Conservation (phyloP, 352 stramenopile genomes). For the Phytophthora idaei region DNA sequence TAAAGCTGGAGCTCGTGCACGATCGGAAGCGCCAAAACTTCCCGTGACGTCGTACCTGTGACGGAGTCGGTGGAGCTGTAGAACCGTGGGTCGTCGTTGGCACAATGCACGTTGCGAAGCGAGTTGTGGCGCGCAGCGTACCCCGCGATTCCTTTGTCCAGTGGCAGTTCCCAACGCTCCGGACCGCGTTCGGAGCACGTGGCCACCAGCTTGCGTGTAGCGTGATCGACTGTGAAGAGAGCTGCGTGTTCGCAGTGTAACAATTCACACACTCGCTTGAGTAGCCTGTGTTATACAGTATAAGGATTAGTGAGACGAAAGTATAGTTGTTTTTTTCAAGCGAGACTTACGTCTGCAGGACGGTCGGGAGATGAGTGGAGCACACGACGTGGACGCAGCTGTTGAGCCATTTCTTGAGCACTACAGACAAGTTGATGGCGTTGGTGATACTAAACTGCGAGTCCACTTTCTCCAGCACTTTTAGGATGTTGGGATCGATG, state of each 20-base stretch:
- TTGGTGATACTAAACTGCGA: slow-evolving; percentile 88
- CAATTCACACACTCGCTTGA: slow-evolving; percentile 60
- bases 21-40: slow-evolving; percentile 73
- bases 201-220: slow-evolving; percentile 40
- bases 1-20: slow-evolving; percentile 58
- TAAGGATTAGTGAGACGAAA: neutral
- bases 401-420: slow-evolving; percentile 82
- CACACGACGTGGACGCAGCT: slow-evolving; percentile 64
- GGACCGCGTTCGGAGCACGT: slow-evolving; percentile 47
- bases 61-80: slow-evolving; percentile 79
- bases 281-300: slow-evolving; percentile 28
- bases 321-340: neutral
- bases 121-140: slow-evolving; percentile 56
- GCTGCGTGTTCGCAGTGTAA: slow-evolving; percentile 77
- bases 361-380: slow-evolving; percentile 50
- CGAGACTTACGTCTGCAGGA: slow-evolving; percentile 38
- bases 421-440: slow-evolving; percentile 64
- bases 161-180: slow-evolving; percentile 62
- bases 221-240: slow-evolving; percentile 64
- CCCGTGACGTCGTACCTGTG: slow-evolving; percentile 57
- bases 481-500: slow-evolving; percentile 82
- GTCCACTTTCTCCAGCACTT: slow-evolving; percentile 84
- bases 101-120: slow-evolving; percentile 64
- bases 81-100: slow-evolving; percentile 78
- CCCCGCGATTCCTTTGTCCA: slow-evolving; percentile 75